A percentile compares a stretch with the other conserved stretches of the same genome.
These are phyloP conservation scores for Kluyveromyces starmeri DNA, from an alignment of 805 yeast species.

Conservation along the genomic window DNA sequence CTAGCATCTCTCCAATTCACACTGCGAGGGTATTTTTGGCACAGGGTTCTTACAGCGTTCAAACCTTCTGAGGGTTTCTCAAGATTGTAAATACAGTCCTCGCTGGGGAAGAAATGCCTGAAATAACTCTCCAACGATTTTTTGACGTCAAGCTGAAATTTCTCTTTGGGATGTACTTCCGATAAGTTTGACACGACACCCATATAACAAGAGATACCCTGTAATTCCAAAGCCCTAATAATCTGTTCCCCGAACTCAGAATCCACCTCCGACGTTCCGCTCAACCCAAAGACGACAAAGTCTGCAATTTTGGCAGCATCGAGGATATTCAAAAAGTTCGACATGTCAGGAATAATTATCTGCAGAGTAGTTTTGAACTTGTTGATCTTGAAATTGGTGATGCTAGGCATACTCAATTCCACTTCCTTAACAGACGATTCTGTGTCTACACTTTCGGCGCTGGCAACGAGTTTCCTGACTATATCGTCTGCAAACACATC, in stretches of 20 bases:
- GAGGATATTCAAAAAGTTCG: conserved; percentile 56
- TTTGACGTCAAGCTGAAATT: conserved; percentile 63
- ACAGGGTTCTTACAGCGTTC: conserved; percentile 62
- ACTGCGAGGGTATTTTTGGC: conserved; percentile 81
- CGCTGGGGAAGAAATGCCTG: conserved; percentile 70
- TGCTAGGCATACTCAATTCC: conserved; percentile 37
- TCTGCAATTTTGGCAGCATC: conserved; percentile 89
- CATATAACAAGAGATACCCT: conserved; percentile 78
- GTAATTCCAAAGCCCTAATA: conserved; percentile 78
- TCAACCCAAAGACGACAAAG: conserved; percentile 80
- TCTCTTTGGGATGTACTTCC: conserved; percentile 57
- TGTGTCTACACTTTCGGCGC: conserved; percentile 28
- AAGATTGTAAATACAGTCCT: conserved; percentile 65
- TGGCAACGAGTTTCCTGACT: conserved; percentile 39
- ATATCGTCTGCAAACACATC: conserved; percentile 56
- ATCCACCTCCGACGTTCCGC: conserved; percentile 80
- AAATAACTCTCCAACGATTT: conserved; percentile 58
- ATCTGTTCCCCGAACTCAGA: conserved; percentile 77
- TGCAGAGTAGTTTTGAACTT: conserved; percentile 72
- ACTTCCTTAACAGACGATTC: conserved; percentile 25
- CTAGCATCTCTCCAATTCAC: conserved; percentile 90
- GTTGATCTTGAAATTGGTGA: conserved; percentile 42
- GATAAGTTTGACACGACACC: conserved; percentile 74
- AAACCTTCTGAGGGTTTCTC: conserved; percentile 61
- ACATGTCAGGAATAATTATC: conserved; percentile 60